These are phyloP conservation scores for Nidularia sp. DNA, from an alignment of 768 basidiomycete species.

Conservation along the genomic window DNA sequence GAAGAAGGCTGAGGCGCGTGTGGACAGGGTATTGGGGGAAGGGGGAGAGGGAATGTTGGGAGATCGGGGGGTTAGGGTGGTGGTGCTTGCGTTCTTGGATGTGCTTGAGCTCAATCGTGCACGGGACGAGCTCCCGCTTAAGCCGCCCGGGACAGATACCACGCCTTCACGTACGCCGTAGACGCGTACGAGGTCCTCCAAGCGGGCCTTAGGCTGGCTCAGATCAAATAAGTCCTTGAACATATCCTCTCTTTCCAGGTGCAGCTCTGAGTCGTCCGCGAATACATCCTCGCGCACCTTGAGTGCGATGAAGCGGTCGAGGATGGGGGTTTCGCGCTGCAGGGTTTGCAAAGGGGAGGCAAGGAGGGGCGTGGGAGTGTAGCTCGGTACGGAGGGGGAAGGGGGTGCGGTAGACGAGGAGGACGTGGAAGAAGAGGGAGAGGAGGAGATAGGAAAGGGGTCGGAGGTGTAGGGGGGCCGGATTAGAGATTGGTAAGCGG, in stretches of 20 bases:
- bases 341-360: slow-evolving; percentile 32
- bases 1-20: no score
- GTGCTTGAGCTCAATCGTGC: no score
- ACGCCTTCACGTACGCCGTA: slow-evolving; percentile 37
- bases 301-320: slow-evolving; percentile 78
- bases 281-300: slow-evolving; percentile 79
- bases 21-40: no score
- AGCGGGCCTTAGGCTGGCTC: slow-evolving; percentile 64
- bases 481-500: slow-evolving; percentile 58
- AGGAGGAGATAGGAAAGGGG: slow-evolving; percentile 54
- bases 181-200: slow-evolving; percentile 68
- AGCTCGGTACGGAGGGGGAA: slow-evolving; percentile 13
- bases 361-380: slow-evolving; percentile 9
- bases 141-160: slow-evolving; percentile 8
- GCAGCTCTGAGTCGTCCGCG: slow-evolving; percentile 68
- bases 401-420: slow-evolving; percentile 8
- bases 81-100: no score
- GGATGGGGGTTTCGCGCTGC: slow-evolving; percentile 71
- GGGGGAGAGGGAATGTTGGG: no score
- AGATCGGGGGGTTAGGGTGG: no score
- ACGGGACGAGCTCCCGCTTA: no score
- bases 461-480: slow-evolving; percentile 72
- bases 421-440: neutral
- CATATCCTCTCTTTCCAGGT: slow-evolving; percentile 70
- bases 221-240: slow-evolving; percentile 81